Base-by-base conservation (phyloP, 768 basidiomycete species). In the Rhodosporidiobolus odoratus region DNA sequence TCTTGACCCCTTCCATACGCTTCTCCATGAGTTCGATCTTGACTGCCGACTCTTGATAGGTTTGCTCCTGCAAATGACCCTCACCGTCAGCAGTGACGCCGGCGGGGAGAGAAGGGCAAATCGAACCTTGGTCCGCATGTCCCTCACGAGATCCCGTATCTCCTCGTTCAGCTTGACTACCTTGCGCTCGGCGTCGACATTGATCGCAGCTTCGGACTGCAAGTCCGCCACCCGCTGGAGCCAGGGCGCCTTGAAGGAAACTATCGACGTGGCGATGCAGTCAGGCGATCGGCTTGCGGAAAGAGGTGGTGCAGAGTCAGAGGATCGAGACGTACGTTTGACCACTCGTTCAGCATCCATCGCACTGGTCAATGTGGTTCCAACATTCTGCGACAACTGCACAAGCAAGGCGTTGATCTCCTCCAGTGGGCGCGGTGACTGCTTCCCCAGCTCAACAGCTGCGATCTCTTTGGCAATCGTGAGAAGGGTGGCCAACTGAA, bases 21-120 rank as follows among this genome's bases (percentile, higher is more conserved):
- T 93, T 87, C 78, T 96, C 93, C 86, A 98, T 90, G 21, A 94
- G 84, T 78, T 97, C 92, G 66, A 97, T 92, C 83, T 94, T 97
- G 65, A 97, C 93, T 4, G 83, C 82, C 8, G 87, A 83, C 77
- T 98, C 96, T 79, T 97, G 92, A 43, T 92, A 87, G 34, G 80
- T 84, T 82, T 96, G 92, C 71, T 98, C 96, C 81, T 91, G 87
- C n/a, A 45, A 19, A 21, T 19, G 2, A 15, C 53, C 43, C 21
- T 37, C 54, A 19, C 25, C 7, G 21, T 16, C 30, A 35, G 27
- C 25, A 50, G 48, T 45, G 43, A 45, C 13, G 13, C 23, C 25
- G 3, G 32, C 6, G 32, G 32, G 21, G 6, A 54, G 32, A 23
- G 19, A 50, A 15, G 34, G 15, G 58, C 32, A 12, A 4, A 34